These are phyloP conservation scores for Aquilaria agallochum DNA, from an alignment of 441 rosid species.

Conservation along the genomic window DNA sequence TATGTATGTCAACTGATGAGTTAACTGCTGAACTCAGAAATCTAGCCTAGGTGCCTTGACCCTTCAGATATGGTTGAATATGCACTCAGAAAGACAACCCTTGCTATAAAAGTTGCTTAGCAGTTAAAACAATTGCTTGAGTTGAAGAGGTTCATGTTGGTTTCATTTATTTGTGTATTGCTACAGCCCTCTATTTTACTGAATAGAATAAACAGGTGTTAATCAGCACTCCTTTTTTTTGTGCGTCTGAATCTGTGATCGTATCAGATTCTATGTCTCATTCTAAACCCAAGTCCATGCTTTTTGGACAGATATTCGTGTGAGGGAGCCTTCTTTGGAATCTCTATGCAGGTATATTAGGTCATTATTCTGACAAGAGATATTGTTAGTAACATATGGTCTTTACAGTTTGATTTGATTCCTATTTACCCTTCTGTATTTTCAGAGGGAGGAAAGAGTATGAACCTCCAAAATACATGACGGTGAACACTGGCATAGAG, in stretches of 20 bases:
- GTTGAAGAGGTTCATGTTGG: no score
- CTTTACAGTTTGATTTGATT: background rate
- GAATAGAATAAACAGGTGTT: no score
- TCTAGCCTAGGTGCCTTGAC: no score
- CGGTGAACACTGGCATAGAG: conserved; percentile 76
- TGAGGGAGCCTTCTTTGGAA: conserved; percentile 90
- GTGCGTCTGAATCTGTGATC: background rate
- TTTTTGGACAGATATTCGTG: conserved; percentile 65
- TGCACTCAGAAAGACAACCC: no score
- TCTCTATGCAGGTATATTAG: conserved; percentile 67
- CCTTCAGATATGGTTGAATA: no score
- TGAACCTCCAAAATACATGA: conserved; percentile 88
- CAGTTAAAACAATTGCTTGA: no score
- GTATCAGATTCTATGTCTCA: background rate
- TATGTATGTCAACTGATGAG: no score
- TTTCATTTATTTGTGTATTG: no score
- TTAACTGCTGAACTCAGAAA: no score
- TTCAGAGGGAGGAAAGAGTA: conserved; percentile 76
- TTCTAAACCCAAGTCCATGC: background rate
- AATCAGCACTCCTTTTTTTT: no score
- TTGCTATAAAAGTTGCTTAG: no score
- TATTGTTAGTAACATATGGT: background rate
- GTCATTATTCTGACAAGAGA: background rate
- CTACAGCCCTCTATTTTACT: no score
- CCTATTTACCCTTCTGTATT: conserved; percentile 5